Evolutionary conservation across 352 stramenopile species (phyloP), one percentile per base, ranked within the genome.

Genomic region (Globisporangium takayamanum): DNA sequence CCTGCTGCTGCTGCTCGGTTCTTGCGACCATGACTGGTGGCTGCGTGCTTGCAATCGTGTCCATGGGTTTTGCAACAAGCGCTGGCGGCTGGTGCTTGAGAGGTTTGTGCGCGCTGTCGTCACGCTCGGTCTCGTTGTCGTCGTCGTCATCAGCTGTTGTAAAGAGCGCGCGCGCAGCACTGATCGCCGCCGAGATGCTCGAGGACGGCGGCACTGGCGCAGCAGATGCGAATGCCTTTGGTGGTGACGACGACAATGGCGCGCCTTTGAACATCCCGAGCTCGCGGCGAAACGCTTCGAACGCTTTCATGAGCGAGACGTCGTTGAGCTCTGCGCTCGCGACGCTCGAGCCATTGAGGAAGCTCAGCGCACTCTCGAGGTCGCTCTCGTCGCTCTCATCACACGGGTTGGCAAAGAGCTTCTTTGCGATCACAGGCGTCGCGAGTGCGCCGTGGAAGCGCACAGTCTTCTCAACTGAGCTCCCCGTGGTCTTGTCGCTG

Each of bases 341-440:
- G 41, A 89, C 60, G 22, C 73, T 86, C 2, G 79, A 84, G 41
- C 72, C 76, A 7, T 57, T 69, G 10, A 87, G 63, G 54, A 86
- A 79, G 50, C 79, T 87, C 44, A 84, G 50, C 2, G 63, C 22
- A 39, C 71, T 85, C 15, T 67, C 50, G 12, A 52, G 22, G 5
- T 42, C 26, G 7, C 8, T 20, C 5, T 80, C 72, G 48, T 78
- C 58, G 44, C 84, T 69, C 42, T 83, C 79, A 6, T 84, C 77
- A 0, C 74, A 87, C 1, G 63, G 62, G 44, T 72, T 79, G 39
- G 79, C 73, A 25, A 89, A 89, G 53, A 89, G 78, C 53, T 75
- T 84, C 39, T 74, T 73, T 47, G 69, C 72, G 52, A 89, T 68
- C 36, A 87, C 49, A 0, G 77, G 79, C 6, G 77, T 88, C n/a